Percentiles rank a stretch among this genome's conserved stretches.
Conservation (phyloP, 345 rosid genomes). For the Nasturtium officinale region DNA sequence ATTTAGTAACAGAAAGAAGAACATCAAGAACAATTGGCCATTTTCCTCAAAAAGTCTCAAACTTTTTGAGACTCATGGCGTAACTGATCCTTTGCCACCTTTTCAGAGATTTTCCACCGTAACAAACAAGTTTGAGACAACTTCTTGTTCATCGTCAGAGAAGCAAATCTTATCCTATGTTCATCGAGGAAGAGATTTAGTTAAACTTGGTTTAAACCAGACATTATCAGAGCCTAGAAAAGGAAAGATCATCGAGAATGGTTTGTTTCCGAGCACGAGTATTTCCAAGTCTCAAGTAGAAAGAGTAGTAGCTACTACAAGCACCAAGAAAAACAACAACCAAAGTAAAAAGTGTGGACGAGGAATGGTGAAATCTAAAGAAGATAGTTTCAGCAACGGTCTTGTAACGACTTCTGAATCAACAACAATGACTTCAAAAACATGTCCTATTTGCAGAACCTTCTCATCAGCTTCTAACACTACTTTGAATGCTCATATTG, state of each 20-base stretch:
- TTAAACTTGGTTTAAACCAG: constrained; percentile 40
- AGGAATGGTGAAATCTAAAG: constrained; percentile 68
- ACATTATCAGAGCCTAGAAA: constrained; percentile 46
- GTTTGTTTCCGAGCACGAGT: constrained; percentile 56
- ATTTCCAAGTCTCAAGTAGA: constrained; percentile 62
- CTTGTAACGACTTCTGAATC: constrained; percentile 50
- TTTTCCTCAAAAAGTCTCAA: constrained; percentile 73
- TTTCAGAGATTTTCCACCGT: constrained; percentile 57
- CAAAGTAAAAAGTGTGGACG: constrained; percentile 67
- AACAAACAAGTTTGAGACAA: constrained; percentile 45
- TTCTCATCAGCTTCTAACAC: constrained; percentile 97
- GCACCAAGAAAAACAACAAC: constrained; percentile 42
- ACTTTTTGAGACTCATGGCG: constrained; percentile 86
- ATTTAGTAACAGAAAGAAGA: constrained; percentile 63
- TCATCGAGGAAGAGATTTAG: constrained; percentile 33
- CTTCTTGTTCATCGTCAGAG: constrained; percentile 43
- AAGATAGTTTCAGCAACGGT: constrained; percentile 49
- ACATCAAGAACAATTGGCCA: constrained; percentile 89
- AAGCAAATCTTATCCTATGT: constrained; percentile 42
- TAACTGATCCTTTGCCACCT: constrained; percentile 85
- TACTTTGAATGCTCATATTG: constrained; percentile 97
- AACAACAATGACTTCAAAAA: constrained; percentile 58
- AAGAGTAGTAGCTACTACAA: constrained; percentile 35
- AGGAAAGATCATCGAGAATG: constrained; percentile 56
- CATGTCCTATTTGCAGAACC: constrained; percentile 97